Percentiles rank a stretch among this genome's conserved stretches.
Conservation (phyloP, 306 rosid species). For the Vigna mungo region DNA sequence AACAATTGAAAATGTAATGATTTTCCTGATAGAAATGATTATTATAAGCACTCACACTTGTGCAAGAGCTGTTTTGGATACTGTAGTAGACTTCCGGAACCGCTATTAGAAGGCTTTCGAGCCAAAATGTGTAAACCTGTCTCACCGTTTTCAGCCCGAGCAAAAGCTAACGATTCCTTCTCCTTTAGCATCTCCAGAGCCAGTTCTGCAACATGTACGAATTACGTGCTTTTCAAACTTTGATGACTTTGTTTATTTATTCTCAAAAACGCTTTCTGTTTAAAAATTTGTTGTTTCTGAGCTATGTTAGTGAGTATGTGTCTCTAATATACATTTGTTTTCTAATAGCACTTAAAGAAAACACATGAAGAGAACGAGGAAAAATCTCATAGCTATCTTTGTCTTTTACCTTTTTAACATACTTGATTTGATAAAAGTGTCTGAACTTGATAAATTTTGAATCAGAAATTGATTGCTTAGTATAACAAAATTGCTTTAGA, state of each 20-base stretch:
- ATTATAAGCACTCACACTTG: conserved; percentile 39
- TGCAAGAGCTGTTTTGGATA: conserved; percentile 22
- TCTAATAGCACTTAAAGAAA: too few species aligned
- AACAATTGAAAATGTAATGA: not conserved
- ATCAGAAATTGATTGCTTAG: too few species aligned
- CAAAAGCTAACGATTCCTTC: conserved; percentile 33
- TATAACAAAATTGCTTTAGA: too few species aligned
- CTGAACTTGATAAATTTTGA: too few species aligned
- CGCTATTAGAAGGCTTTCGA: conserved; percentile 33
- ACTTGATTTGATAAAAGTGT: too few species aligned
- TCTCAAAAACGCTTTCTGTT: too few species aligned
- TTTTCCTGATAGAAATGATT: not conserved
- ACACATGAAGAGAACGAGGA: too few species aligned
- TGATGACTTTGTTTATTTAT: not conserved
- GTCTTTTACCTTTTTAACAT: too few species aligned
- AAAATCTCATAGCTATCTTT: too few species aligned
- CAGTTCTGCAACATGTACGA: conserved; percentile 45
- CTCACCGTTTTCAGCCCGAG: not conserved
- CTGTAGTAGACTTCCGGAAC: conserved; percentile 1
- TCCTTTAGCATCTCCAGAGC: conserved; percentile 42
- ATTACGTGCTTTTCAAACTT: not conserved
- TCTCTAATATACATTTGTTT: too few species aligned
- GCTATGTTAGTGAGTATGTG: too few species aligned
- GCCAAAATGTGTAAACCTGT: conserved; percentile 54
- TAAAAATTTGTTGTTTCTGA: too few species aligned